phyloP scores from a whole-genome alignment of 768 basidiomycete species.

The Termitomyces sp. region DNA sequence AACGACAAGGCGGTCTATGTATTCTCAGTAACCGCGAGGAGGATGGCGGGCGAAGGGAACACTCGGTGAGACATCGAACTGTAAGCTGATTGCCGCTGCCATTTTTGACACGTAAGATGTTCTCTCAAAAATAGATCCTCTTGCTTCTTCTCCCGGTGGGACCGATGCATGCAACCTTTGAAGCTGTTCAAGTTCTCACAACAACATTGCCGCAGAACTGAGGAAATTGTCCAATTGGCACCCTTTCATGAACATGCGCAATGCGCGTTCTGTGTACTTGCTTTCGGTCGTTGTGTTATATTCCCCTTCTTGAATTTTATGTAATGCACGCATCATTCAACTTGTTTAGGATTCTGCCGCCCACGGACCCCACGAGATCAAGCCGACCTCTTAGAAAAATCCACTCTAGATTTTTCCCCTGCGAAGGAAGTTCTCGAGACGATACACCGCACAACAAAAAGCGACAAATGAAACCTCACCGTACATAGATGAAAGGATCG shows the following conservation, averaged over 20 bases:
- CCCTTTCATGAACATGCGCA: neutral
- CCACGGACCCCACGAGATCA: too few relatives aligned
- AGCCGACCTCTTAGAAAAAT: too few relatives aligned
- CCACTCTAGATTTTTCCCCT: too few relatives aligned
- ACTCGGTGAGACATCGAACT: neutral
- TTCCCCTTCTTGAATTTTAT: neutral
- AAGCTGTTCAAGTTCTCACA: neutral
- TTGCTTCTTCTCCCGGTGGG: neutral
- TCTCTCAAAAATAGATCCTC: neutral
- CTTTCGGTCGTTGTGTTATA: neutral
- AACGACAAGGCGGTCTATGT: neutral
- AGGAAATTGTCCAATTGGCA: neutral
- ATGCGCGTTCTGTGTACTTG: too few relatives aligned
- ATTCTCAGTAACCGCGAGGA: neutral
- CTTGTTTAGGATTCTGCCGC: too few relatives aligned
- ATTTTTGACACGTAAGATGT: neutral
- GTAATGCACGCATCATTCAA: neutral
- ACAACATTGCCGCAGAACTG: neutral
- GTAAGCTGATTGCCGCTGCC: neutral
- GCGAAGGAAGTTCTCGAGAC: too few relatives aligned
- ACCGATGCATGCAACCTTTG: neutral
- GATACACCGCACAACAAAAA: neutral
- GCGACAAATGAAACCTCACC: neutral
- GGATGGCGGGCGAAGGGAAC: neutral
- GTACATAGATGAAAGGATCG: too few relatives aligned